Evolutionary conservation across 2,329 filamentous ascomycete species (phyloP), one percentile per base, ranked within the genome.

Genomic region (Fusarium annulatum): DNA sequence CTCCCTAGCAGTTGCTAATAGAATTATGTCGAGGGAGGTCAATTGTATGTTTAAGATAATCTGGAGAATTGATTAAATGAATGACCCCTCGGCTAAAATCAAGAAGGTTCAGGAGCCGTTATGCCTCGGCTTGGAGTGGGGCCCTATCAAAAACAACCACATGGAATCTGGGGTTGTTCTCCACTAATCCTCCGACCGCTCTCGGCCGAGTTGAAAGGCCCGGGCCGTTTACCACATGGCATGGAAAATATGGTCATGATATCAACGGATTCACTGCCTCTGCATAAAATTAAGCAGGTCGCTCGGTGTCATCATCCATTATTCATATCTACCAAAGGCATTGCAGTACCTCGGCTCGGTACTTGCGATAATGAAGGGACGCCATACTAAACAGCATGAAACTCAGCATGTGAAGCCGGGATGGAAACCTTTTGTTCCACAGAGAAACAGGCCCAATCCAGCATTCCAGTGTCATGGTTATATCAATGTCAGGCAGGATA

Each of bases 101-200:
- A 42, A 48, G 42, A 53, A 62, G 18, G 55, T 49, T 58, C 41
- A 48, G 33, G 55, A 21, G 42, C 41, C 42, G 15, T n/a, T 53
- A 36, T 60, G 58, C 73, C 76, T 78, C 76, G 76, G 76, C 45
- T 76, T 48, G 57, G 34, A 26, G 67, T 73, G 72, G 71, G 63
- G 53, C 53, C n/a, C 36, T 21, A 21, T 53, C 33, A 53, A 12
- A 16, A 18, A 28, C 43, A 23, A 36, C 41, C 36, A 45, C 52
- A 34, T 41, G 64, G 52, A 66, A 70, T 67, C 72, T 49, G 71
- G 72, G 71, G 72, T 67, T 33, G 26, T 48, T 56, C 51, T 49
- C 69, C 69, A 61, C 64, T 58, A 18, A 26, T 45, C 33, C 23
- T 34, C 56, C 64, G 38, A 39, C 30, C 41, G 30, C 34, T 69